Conservation (phyloP, 192 early-diverging fungal genomes). For the Coemansia sp. region DNA sequence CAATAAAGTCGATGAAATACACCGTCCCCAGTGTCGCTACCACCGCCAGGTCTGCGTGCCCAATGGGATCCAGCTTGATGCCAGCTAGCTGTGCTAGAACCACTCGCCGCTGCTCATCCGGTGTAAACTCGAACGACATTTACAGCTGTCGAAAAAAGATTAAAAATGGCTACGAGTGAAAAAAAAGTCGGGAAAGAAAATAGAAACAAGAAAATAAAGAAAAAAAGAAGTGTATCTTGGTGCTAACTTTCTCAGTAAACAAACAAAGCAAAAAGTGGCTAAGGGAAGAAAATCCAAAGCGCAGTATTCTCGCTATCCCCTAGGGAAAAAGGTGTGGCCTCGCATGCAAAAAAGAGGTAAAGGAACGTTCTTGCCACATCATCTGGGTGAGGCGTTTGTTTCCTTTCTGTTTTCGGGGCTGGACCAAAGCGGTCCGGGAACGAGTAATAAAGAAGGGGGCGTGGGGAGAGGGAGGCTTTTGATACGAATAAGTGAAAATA, state of each 20-base stretch:
- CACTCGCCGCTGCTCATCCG: slow-evolving; percentile 19
- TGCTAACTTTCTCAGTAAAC: not conserved
- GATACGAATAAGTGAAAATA: not conserved
- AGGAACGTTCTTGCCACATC: not conserved
- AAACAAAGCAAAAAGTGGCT: not conserved
- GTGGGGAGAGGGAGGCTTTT: slow-evolving; percentile 2
- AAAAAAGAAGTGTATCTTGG: not conserved
- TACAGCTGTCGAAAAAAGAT: not conserved
- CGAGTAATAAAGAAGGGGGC: not conserved
- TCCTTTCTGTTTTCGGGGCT: not conserved
- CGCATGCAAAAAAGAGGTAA: not conserved
- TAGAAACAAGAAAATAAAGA: not conserved
- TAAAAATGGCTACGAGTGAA: not conserved
- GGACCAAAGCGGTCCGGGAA: not conserved
- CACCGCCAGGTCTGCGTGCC: slow-evolving; percentile 30
- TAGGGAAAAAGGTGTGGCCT: too few relatives aligned
- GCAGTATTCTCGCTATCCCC: too few relatives aligned
- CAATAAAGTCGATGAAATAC: slow-evolving; percentile 31
- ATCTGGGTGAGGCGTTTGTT: too few relatives aligned
- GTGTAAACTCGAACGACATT: slow-evolving; percentile 40
- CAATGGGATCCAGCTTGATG: slow-evolving; percentile 39
- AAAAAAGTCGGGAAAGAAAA: not conserved
- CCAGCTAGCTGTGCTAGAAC: slow-evolving; percentile 22
- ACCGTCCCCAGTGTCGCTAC: slow-evolving; percentile 22
- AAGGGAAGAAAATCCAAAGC: too few relatives aligned